Base-by-base conservation (phyloP, 2,329 filamentous ascomycete species). In the Sporothrix humicola region DNA sequence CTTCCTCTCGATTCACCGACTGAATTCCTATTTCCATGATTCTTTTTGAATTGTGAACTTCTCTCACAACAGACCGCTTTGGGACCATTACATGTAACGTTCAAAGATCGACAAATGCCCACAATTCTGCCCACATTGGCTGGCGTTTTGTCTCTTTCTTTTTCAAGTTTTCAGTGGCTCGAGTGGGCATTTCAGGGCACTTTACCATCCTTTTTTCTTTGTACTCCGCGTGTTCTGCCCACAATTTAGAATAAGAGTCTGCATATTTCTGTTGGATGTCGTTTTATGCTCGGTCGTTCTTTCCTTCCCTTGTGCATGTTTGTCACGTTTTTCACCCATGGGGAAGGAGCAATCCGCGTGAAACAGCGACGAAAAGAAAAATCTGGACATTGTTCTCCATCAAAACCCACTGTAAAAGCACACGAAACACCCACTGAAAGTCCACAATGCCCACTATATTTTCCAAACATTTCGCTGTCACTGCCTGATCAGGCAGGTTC, bases 81-180 rank as follows among this genome's bases (percentile, higher is more conserved):
- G 13, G 4, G 10, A 15, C 13, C 54, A 58, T 58, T 23, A 2
- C 54, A 58, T 58, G 54, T 58, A 58, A 58, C 54, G 54, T 58
- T 58, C 54, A 58, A 26, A 26, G 23, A 26, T 26, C 23, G 23
- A 26, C 23, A 26, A 26, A 26, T 52, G 50, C 50, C 50, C 50
- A 13, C 15, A 52, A n/a, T 52, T 52, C 50, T 52, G 54, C 54
- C 54, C 54, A 58, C 54, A 58, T 58, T 12, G 23, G 10, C 10
- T 20, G 20, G 10, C 13, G 10, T 56, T 58, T 58, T 58, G 20
- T 1, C 54, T 58, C 9, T 58, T 58, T 23, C 23, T 26, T 58
- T 58, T 26, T 58, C 54, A 58, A 58, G 54, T 58, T 58, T 58
- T 20, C n/a, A 58, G 54, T 54, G n/a, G 46, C 46, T 50, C 46